Conservation (phyloP, 2,329 filamentous ascomycete genomes). For the Rhinocladiella similis region DNA sequence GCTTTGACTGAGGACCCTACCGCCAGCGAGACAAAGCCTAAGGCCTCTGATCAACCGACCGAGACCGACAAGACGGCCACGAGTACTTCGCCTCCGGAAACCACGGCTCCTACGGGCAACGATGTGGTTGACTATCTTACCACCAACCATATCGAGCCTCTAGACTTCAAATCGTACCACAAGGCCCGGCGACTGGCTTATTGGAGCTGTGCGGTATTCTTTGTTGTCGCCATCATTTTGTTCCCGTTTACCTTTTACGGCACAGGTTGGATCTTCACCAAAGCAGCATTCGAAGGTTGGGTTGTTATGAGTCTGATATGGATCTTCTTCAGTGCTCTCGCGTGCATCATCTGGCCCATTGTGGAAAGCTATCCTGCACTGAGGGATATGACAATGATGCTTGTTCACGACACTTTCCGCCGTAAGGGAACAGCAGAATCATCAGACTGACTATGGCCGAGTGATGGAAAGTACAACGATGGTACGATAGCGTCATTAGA, state of each 20-base stretch:
- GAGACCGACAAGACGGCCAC: neutral
- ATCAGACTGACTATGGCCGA: too few relatives aligned
- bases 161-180: constrained; percentile 47
- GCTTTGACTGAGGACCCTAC: neutral
- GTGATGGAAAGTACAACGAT: too few relatives aligned
- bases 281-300: constrained; percentile 75
- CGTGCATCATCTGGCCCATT: constrained; percentile 76
- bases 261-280: constrained; percentile 74
- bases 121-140: constrained; percentile 3
- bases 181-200: constrained; percentile 81
- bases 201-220: constrained; percentile 71
- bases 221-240: constrained; percentile 72
- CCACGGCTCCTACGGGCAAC: neutral
- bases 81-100: neutral
- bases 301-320: constrained; percentile 74
- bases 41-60: neutral
- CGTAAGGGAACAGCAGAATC: too few relatives aligned
- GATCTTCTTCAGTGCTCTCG: constrained; percentile 71
- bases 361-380: constrained; percentile 63
- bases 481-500: too few relatives aligned
- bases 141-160: constrained; percentile 58
- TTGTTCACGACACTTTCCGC: neutral
- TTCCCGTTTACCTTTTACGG: constrained; percentile 95
- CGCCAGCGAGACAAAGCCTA: neutral
- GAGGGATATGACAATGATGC: neutral